Conservation (phyloP, 331 rosid genomes). For the Dryas integrifolia region DNA sequence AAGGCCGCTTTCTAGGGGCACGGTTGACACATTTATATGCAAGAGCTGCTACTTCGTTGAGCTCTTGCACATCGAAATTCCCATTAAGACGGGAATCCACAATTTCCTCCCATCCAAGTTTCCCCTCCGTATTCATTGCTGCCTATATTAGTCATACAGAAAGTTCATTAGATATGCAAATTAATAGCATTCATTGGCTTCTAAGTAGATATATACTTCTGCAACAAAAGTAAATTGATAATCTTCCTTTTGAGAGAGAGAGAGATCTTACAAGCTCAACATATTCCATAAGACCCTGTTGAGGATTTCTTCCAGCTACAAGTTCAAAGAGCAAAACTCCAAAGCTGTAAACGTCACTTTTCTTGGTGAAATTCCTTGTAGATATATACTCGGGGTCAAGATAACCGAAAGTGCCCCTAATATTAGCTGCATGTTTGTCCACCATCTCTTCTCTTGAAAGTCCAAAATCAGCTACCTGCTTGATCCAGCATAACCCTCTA, state of each 20-base stretch:
- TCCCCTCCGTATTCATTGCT: slow-evolving; percentile 86
- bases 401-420: slow-evolving; percentile 94
- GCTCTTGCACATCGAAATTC: slow-evolving; percentile 61
- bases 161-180: slow-evolving; percentile 16
- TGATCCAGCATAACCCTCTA: slow-evolving; percentile 26
- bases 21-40: slow-evolving; percentile 83
- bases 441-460: slow-evolving; percentile 97
- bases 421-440: slow-evolving; percentile 68
- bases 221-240: background rate
- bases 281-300: slow-evolving; percentile 94
- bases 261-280: slow-evolving; percentile 82
- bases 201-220: background rate
- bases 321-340: slow-evolving; percentile 97
- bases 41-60: slow-evolving; percentile 84
- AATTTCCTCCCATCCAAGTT: slow-evolving; percentile 96
- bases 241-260: slow-evolving; percentile 24
- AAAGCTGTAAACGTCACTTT: slow-evolving; percentile 96
- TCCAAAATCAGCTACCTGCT: slow-evolving; percentile 96
- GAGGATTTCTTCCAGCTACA: slow-evolving; percentile 92
- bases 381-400: slow-evolving; percentile 96
- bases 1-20: slow-evolving; percentile 70
- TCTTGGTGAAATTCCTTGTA: slow-evolving; percentile 84
- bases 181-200: background rate
- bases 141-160: slow-evolving; percentile 56
- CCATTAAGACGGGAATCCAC: slow-evolving; percentile 77